A percentile compares a stretch with the other conserved stretches of the same genome.
These are phyloP conservation scores for Clarkia xantiana DNA, from an alignment of 345 rosid species.

Conservation along the genomic window DNA sequence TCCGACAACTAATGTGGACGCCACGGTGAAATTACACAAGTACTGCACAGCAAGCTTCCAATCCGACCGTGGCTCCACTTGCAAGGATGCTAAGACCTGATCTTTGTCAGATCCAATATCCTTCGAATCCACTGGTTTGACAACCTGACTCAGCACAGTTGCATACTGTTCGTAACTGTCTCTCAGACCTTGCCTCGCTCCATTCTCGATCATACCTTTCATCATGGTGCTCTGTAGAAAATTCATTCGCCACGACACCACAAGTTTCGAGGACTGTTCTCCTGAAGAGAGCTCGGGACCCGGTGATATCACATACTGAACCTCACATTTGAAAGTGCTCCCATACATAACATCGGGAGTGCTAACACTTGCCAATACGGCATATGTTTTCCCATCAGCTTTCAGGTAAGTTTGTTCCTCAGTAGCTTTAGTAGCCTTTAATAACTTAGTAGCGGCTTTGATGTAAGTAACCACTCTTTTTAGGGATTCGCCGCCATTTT, in stretches of 20 bases:
- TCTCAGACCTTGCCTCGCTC: conserved; percentile 71
- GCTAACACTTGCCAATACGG: conserved; percentile 45
- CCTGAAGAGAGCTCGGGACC: conserved; percentile 78
- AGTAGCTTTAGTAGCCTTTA: conserved; percentile 67
- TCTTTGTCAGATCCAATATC: conserved; percentile 74
- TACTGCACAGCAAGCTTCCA: conserved; percentile 71
- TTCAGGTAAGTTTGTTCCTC: conserved; percentile 76
- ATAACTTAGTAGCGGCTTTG: conserved; percentile 64
- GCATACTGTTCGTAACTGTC: conserved; percentile 65
- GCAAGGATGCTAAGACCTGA: conserved; percentile 67
- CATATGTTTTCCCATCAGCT: conserved; percentile 61
- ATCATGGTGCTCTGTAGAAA: conserved; percentile 88
- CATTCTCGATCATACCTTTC: conserved; percentile 90
- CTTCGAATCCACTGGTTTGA: conserved; percentile 66
- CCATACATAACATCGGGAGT: conserved; percentile 90
- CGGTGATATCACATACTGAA: conserved; percentile 57
- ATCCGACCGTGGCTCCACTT: conserved; percentile 71
- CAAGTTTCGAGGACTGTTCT: conserved; percentile 58
- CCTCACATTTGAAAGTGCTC: conserved; percentile 53
- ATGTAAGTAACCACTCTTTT: conserved; percentile 53
- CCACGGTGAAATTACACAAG: conserved; percentile 72
- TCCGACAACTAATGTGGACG: conserved; percentile 51
- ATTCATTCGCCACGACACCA: conserved; percentile 75
- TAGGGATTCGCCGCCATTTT: conserved; percentile 38
- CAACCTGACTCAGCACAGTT: conserved; percentile 42